Evolutionary conservation across 1,139 yeast species (phyloP).

Genomic region (Suhomyces yuchorum): DNA sequence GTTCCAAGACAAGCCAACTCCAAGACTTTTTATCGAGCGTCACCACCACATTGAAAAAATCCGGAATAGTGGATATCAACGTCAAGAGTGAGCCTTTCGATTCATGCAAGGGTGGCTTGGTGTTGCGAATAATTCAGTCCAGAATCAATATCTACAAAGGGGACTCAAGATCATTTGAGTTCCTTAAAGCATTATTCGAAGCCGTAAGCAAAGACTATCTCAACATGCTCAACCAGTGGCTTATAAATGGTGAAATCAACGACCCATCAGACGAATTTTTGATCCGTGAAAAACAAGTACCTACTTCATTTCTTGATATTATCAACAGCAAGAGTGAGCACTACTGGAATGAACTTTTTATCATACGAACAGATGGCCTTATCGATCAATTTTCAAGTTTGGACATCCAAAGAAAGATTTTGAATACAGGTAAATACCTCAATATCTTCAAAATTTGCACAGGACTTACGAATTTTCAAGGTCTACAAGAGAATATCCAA

Average conservation of each 20-base stretch:
- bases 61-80: conserved; percentile 48
- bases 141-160: conserved; percentile 64
- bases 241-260: conserved; percentile 67
- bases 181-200: conserved; percentile 55
- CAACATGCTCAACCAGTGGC: conserved; percentile 74
- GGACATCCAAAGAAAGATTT: conserved; percentile 63
- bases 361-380: conserved; percentile 73
- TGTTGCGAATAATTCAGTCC: conserved; percentile 61
- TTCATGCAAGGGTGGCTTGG: conserved; percentile 68
- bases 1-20: conserved; percentile 13
- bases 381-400: conserved; percentile 62
- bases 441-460: conserved; percentile 68
- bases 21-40: conserved; percentile 18
- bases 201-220: conserved; percentile 68
- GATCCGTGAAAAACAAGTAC: conserved; percentile 50
- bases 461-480: conserved; percentile 41
- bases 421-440: conserved; percentile 83
- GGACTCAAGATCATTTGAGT: conserved; percentile 56
- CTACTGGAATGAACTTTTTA: conserved; percentile 85
- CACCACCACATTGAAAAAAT: conserved; percentile 39
- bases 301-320: conserved; percentile 32
- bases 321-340: conserved; percentile 63
- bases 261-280: conserved; percentile 88
- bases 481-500: conserved; percentile 30
- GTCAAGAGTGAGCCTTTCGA: conserved; percentile 57